Evolutionary conservation across 208 protist genomes (phyloP).

Genomic region (Leishmania mexicana): DNA sequence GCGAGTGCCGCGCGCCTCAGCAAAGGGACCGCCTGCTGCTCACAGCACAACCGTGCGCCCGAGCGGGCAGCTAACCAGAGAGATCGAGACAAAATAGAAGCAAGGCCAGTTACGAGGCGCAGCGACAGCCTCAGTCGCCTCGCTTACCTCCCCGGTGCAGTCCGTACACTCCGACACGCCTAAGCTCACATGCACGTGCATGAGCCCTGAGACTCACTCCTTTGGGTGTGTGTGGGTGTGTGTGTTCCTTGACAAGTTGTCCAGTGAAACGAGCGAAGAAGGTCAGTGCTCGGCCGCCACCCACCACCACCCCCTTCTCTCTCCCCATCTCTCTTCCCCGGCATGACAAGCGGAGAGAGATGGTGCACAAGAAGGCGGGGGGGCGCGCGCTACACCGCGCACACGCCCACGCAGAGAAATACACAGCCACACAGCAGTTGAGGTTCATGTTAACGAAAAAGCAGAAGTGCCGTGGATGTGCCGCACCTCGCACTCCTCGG

Average conservation of each 20-base stretch:
- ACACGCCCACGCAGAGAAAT: neutral
- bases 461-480: neutral
- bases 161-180: neutral
- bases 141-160: neutral
- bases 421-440: neutral
- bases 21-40: neutral
- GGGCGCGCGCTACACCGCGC: neutral
- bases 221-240: no score
- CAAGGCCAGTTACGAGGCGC: neutral
- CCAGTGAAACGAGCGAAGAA: no score
- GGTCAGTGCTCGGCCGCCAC: no score
- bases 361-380: no score
- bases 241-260: no score
- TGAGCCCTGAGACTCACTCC: neutral
- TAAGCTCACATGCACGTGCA: neutral
- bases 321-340: neutral
- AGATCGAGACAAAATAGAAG: neutral
- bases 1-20: neutral
- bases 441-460: neutral
- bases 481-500: neutral
- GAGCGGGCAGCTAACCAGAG: neutral
- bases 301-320: neutral
- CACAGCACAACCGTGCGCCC: neutral
- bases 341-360: neutral
- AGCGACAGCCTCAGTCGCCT: neutral